A percentile compares a stretch with the other conserved stretches of the same genome.
These are phyloP conservation scores for Phaseolus coccineus DNA, from an alignment of 331 rosid genomes.

Conservation along the genomic window DNA sequence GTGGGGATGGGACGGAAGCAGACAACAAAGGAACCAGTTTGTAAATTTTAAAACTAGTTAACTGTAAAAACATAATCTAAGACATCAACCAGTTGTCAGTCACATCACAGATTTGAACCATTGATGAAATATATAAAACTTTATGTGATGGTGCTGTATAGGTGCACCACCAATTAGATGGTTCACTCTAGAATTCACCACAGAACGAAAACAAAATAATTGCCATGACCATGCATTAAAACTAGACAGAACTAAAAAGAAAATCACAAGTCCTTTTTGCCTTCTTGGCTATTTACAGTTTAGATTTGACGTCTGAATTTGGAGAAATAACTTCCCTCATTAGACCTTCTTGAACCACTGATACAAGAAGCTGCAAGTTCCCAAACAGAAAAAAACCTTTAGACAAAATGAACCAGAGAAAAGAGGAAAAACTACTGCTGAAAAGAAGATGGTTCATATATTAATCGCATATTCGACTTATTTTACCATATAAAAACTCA, in stretches of 20 bases:
- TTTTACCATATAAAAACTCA: neutral
- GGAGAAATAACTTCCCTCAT: conserved; percentile 51
- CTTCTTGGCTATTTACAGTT: conserved; percentile 56
- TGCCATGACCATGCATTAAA: neutral
- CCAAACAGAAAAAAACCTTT: conserved; percentile 15
- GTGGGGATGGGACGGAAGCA: too few species aligned
- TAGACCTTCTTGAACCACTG: conserved; percentile 81
- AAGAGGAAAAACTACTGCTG: conserved; percentile 20
- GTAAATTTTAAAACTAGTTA: too few species aligned
- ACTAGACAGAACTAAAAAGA: conserved; percentile 13
- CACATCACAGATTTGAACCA: neutral
- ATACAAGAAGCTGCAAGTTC: conserved; percentile 70
- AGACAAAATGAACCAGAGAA: conserved; percentile 20
- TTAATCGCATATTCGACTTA: neutral
- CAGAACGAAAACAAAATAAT: neutral
- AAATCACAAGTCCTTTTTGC: neutral
- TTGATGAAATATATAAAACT: neutral
- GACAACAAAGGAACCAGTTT: too few species aligned
- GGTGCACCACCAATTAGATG: neutral
- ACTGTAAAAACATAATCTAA: too few species aligned
- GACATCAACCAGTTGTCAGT: too few species aligned
- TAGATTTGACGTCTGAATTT: conserved; percentile 54
- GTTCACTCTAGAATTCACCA: neutral
- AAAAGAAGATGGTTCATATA: neutral
- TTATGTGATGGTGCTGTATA: neutral